These are phyloP conservation scores for Phaeomoniella chlamydospora DNA, from an alignment of 2,329 filamentous ascomycete genomes.

Conservation along the genomic window DNA sequence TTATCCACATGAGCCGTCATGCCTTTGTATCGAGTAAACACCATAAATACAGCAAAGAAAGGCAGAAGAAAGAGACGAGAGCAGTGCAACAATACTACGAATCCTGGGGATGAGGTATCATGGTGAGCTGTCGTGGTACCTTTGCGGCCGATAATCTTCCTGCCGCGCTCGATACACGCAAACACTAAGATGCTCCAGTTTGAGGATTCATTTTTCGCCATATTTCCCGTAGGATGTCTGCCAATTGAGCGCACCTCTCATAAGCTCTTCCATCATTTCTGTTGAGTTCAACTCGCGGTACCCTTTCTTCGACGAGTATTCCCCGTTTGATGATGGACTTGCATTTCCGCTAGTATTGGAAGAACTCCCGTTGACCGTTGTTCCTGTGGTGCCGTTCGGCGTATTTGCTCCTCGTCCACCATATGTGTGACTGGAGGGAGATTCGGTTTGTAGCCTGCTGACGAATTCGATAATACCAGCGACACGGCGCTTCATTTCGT, in stretches of 20 bases:
- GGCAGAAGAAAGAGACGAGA: no score
- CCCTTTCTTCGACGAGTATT: constrained; percentile 24
- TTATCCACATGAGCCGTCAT: no score
- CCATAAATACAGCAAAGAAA: no score
- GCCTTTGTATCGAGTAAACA: no score
- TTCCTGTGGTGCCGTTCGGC: constrained; percentile 9
- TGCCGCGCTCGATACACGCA: no score
- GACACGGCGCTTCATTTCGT: constrained; percentile 75
- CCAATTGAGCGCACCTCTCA: constrained; percentile 69
- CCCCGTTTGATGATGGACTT: constrained; percentile 1
- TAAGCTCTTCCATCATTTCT: constrained; percentile 85
- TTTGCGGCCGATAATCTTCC: no score
- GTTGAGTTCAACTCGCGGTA: constrained; percentile 66
- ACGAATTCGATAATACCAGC: constrained; percentile 82
- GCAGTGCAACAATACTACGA: no score
- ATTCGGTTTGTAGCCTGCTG: constrained; percentile 69
- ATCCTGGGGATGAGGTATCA: no score
- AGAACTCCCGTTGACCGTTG: constrained; percentile 9
- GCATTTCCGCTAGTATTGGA: constrained; percentile 14
- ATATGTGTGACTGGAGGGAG: constrained; percentile 18
- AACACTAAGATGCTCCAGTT: no score
- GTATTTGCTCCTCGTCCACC: constrained; percentile 17
- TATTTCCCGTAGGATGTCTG: constrained; percentile 55
- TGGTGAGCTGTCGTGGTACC: no score
- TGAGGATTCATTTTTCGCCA: constrained; percentile 31